Percentiles rank a stretch among this genome's conserved stretches.
Evolutionary conservation across 495 filamentous ascomycete species (phyloP).

Genomic region (Lophiostoma macrostomum): DNA sequence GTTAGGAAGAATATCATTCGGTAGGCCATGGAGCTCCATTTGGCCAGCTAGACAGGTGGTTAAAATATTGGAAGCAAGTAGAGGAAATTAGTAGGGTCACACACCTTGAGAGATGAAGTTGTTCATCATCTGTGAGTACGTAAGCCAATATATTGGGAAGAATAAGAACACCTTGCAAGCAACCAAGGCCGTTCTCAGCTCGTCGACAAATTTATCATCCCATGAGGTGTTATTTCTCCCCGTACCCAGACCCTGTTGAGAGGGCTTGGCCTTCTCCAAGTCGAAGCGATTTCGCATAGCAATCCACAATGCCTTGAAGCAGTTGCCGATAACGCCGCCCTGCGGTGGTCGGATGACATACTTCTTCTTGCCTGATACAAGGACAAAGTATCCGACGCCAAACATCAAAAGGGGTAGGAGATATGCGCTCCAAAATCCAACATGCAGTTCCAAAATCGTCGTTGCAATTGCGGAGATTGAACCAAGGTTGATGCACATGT

Average conservation of each 20-base stretch:
- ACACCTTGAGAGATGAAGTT: slow-evolving; percentile 36
- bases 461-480: slow-evolving; percentile 63
- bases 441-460: slow-evolving; percentile 61
- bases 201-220: slow-evolving; percentile 51
- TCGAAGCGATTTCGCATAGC: slow-evolving; percentile 58
- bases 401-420: slow-evolving; percentile 66
- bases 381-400: slow-evolving; percentile 43
- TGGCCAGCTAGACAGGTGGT: slow-evolving; percentile 51
- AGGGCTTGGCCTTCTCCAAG: slow-evolving; percentile 63
- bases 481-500: slow-evolving; percentile 75
- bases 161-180: slow-evolving; percentile 56
- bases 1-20: slow-evolving; percentile 42
- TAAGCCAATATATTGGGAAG: slow-evolving; percentile 49
- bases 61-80: background rate
- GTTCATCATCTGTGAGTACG: slow-evolving; percentile 34
- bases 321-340: slow-evolving; percentile 60
- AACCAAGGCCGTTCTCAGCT: slow-evolving; percentile 47
- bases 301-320: slow-evolving; percentile 61
- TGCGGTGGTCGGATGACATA: slow-evolving; percentile 61
- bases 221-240: slow-evolving; percentile 35
- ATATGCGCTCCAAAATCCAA: slow-evolving; percentile 73
- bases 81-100: slow-evolving; percentile 1
- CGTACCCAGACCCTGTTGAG: slow-evolving; percentile 48
- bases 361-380: slow-evolving; percentile 48
- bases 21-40: slow-evolving; percentile 63